A percentile compares a stretch with the other conserved stretches of the same genome.
These are phyloP conservation scores for Russula brevipes DNA, from an alignment of 768 basidiomycete genomes.

Conservation along the genomic window DNA sequence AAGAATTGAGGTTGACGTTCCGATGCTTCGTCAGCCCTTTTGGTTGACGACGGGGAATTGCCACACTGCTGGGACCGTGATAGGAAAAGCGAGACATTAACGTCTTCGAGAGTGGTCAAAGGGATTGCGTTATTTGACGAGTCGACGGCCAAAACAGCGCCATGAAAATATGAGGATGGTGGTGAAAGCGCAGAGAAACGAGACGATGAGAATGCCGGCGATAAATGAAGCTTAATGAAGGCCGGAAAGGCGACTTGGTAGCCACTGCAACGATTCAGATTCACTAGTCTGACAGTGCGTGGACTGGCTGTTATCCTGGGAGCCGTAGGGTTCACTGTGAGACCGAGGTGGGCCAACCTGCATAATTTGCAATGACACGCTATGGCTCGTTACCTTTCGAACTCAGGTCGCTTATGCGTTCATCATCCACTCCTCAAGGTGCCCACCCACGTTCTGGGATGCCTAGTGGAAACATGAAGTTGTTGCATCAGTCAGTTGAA, in stretches of 20 bases:
- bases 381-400: no score
- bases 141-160: background rate
- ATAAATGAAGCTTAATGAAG: slow-evolving; percentile 6
- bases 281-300: no score
- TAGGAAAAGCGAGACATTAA: background rate
- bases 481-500: no score
- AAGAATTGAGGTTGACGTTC: background rate
- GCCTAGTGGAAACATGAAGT: no score
- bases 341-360: background rate
- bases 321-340: background rate
- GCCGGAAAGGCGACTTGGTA: slow-evolving; percentile 8
- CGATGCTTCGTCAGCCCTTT: background rate
- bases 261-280: background rate
- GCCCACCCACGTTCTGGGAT: no score
- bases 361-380: background rate
- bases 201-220: slow-evolving; percentile 1
- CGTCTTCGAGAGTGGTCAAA: slow-evolving; percentile 13
- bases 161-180: background rate
- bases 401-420: no score
- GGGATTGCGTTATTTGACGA: background rate
- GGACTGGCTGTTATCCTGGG: background rate
- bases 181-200: background rate
- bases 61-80: slow-evolving; percentile 15
- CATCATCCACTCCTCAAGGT: no score
- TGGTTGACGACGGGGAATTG: background rate